Base-by-base conservation (phyloP, 441 rosid species). In the Corymbia calophylla region DNA sequence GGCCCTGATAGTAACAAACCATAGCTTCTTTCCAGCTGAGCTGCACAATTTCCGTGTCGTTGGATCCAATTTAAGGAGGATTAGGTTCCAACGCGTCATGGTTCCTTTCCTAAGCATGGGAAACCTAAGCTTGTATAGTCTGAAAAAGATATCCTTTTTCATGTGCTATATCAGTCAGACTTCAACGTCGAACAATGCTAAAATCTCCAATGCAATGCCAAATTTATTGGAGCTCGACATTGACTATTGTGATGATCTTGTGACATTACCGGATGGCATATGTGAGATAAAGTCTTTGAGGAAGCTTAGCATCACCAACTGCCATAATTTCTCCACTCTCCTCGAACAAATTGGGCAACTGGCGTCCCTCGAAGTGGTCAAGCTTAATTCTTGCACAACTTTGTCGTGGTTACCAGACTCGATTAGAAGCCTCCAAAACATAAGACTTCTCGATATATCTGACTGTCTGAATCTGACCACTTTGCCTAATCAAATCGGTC, bases 291-390 rank as follows among this genome's bases (percentile, higher is more conserved):
- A 88, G 89, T 70, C 62, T n/a, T 90, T 97, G 64, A 91, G 89
- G 91, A 94, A 89, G 80, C 96, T 97, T 44, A 93, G 93, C 82
- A 90, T 97, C 92, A 95, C 97, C 88, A 95, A 96, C 15, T 97
- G 98, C 58, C 94, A 93, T 49, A 93, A 93, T 39, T 86, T 97
- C 56, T 49, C 86, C 9, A 10, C 31, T 48, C 92, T 97, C 80
- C 97, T 97, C 1, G 91, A 92, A 23, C 92, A 82, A n/a, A 88
- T 97, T 5, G 95, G 95, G 12, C 93, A 93, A 53, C 90, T 91
- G 87, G 58, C 60, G 6, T 93, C 91, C 35, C 53, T 97, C 27
- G 89, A 95, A 90, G 70, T 54, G 86, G 89, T 96, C 53, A 90
- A 95, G 86, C 91, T 96, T 35, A 66, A 90, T 53, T 94, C 97